These are phyloP conservation scores for Cryphonectria parasitica DNA, from an alignment of 2,329 filamentous ascomycete species.

Conservation along the genomic window DNA sequence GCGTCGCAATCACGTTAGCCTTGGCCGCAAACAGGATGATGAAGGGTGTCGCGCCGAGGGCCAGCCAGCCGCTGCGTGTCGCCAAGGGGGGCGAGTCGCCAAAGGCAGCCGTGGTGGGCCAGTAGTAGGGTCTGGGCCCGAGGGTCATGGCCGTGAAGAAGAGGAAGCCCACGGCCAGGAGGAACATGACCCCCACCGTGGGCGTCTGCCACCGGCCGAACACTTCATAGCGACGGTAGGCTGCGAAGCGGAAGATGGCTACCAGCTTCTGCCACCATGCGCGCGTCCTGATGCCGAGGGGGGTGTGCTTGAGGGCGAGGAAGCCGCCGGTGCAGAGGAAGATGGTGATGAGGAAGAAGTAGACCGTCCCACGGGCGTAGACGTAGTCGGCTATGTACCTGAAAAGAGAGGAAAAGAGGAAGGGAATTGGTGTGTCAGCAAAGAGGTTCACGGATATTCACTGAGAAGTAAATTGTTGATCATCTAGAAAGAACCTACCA, in stretches of 20 bases:
- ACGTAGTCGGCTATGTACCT: constrained; percentile 25
- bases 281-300: background rate
- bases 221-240: constrained; percentile 12
- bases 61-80: constrained; percentile 16
- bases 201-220: constrained; percentile 10
- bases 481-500: background rate
- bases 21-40: constrained; percentile 17
- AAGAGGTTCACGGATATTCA: background rate
- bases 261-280: constrained; percentile 15
- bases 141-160: constrained; percentile 19
- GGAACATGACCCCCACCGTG: constrained; percentile 7
- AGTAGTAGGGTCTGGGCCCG: constrained; percentile 19
- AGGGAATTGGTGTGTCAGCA: background rate
- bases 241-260: constrained; percentile 16
- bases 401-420: too few species aligned
- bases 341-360: constrained; percentile 24
- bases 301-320: constrained; percentile 10
- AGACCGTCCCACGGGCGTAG: constrained; percentile 26
- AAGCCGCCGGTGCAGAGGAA: constrained; percentile 13
- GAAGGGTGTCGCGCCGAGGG: constrained; percentile 14
- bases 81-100: constrained; percentile 19
- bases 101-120: constrained; percentile 12
- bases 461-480: background rate
- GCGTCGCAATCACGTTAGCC: constrained; percentile 19
- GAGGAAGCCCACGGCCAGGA: constrained; percentile 14